Percentiles rank a stretch among this genome's conserved stretches.
These are phyloP conservation scores for Rhododendron ferrugineum DNA, from an alignment of 148 eudicot species.

Conservation along the genomic window DNA sequence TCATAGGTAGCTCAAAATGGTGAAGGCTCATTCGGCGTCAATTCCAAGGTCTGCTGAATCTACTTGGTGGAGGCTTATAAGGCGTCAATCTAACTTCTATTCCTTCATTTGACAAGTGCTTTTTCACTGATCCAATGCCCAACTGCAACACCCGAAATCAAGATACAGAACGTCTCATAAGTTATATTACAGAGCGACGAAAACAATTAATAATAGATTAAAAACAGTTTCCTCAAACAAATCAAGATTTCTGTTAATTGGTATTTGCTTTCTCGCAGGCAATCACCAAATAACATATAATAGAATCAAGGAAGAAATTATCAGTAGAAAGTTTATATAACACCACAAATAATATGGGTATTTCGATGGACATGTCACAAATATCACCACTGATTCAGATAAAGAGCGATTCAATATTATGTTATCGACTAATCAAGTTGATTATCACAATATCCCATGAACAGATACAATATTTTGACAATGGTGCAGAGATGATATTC, in stretches of 20 bases:
- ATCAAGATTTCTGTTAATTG: not conserved
- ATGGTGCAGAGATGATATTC: not conserved
- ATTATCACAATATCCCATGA: not conserved
- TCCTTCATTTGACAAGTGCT: slow-evolving; percentile 53
- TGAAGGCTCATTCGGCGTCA: not conserved
- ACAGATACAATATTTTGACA: not conserved
- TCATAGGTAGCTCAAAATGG: not conserved
- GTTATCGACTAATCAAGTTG: not conserved
- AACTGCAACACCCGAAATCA: slow-evolving; percentile 32
- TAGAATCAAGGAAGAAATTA: not conserved
- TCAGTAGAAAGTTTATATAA: not conserved
- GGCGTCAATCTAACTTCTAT: slow-evolving; percentile 62
- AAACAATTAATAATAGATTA: not conserved
- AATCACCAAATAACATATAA: not conserved
- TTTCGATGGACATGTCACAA: not conserved
- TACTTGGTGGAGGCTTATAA: not conserved
- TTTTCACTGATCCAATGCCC: slow-evolving; percentile 64
- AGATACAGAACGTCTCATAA: not conserved
- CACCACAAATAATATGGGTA: not conserved
- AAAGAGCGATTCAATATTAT: not conserved
- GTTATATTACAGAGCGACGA: not conserved
- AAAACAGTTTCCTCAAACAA: not conserved
- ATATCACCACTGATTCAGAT: not conserved
- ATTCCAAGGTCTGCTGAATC: not conserved
- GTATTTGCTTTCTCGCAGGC: not conserved